Evolutionary conservation across 768 basidiomycete genomes (phyloP), one percentile per base, ranked within the genome.

Genomic region (Antrodiella citrinella): DNA sequence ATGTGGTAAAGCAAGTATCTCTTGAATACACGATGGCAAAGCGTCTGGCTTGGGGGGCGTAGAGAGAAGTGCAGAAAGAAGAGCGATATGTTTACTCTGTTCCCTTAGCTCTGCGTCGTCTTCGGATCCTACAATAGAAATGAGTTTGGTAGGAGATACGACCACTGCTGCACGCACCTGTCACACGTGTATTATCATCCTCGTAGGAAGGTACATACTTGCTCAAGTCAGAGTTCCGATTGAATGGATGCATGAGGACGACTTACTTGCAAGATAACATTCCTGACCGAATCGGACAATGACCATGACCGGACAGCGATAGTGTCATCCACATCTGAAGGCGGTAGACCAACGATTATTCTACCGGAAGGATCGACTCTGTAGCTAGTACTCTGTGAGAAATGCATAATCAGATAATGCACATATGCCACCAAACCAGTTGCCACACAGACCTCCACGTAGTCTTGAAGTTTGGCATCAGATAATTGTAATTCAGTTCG

Each of bases 391-490:
- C 7, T 35, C 30, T 35, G 30, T 7, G 15, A 35, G 7, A 15
- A 35, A 15, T 35, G 30, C 30, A n/a, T n/a, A 35, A 35, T 15
- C 7, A 35, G 15, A 35, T 35, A 35, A 35, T n/a, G 30, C 15
- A 35, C 30, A 15, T 35, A 15, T 15, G 30, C 30, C 15, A 35
- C 7, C 15, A 7, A 35, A 7, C 15, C 30, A 35, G 30, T 35
- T 7, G 30, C 30, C 7, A 35, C 7, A 60, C 56, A 3, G 50
- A 73, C 75, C 61, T 70, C 74, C 4, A 76, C 65, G 50, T 75
- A 75, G 53, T 76, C 74, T 52, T 76, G 75, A 4, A 69, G 57
- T 50, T 70, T 65, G 2, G 48, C 55, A 18, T 75, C 69, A 9
- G 67, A 63, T 3, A 76, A 63, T 39, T 58, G 57, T 19, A 71